phyloP scores from a whole-genome alignment of 129 eudicot species.

The Helichrysum umbraculigerum region DNA sequence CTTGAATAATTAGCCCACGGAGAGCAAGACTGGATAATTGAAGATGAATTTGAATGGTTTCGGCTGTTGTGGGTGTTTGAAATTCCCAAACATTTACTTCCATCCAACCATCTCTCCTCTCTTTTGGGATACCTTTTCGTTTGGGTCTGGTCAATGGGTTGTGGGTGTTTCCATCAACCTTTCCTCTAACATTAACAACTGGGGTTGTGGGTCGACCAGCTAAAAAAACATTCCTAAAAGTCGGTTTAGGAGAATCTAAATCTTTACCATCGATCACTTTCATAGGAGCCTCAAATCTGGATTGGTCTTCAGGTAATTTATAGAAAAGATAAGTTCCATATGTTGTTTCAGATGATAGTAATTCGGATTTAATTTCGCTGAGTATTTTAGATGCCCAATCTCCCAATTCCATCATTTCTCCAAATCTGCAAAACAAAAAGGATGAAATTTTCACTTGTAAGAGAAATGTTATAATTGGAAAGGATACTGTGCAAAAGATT shows the following conservation, averaged over 20 bases:
- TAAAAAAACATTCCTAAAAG: background rate
- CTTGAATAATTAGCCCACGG: no score
- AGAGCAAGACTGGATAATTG: no score
- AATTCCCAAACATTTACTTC: no score
- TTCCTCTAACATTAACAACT: background rate
- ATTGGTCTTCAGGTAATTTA: background rate
- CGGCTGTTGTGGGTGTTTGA: no score
- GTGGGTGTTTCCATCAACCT: background rate
- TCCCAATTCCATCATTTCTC: background rate
- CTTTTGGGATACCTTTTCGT: constrained; percentile 14
- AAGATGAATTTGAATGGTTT: no score
- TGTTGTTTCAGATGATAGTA: background rate
- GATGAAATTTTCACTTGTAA: background rate
- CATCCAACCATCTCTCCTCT: no score
- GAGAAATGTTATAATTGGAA: no score
- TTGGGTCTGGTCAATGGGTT: constrained; percentile 27
- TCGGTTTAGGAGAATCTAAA: background rate
- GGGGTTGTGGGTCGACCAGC: constrained; percentile 9
- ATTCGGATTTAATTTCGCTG: background rate
- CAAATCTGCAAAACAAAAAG: constrained; percentile 17
- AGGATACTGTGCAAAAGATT: no score
- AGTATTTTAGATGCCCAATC: fast-evolving
- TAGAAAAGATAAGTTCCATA: constrained; percentile 26
- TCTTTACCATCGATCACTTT: background rate
- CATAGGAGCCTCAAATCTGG: no score